Evolutionary conservation across 306 rosid genomes (phyloP), one percentile per base, ranked within the genome.

Genomic region (Prunus davidiana): DNA sequence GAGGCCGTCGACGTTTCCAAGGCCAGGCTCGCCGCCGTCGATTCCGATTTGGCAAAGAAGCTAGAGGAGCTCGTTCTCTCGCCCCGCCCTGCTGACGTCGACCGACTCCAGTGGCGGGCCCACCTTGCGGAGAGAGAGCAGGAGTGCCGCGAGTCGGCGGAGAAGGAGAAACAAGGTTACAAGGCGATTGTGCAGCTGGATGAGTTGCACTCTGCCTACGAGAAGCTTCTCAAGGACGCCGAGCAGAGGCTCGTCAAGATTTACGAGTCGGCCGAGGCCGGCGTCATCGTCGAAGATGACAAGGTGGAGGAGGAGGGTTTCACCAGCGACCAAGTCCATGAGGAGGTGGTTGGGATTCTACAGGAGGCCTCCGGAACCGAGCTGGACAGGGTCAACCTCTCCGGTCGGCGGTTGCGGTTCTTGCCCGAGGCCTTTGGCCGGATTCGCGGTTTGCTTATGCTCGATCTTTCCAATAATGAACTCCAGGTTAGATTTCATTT

Each of bases 151-250:
- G 78, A 84, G 13, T 38, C 71, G 51, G 81, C 86, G 19, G 99
- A 95, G 63, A 87, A 68, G 45, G 98, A 92, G 77, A 86, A 45
- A 76, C 87, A 84, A 63, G 16, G 24, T 15, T 86, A 67, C 63
- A 90, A 79, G 28, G 86, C 88, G 0, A 52, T 95, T 34, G 14
- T 95, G 10, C 96, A 91, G 86, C 77, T 89, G 62, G 97, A 95
- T 6, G 91, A 91, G 72, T 88, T 92, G 96, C 97, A 92, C 74
- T 89, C 66, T 0, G 81, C 96, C 5, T 95, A 95, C 79, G 92
- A 80, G 77, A 92, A 82, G 82, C 83, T 95, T 34, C 87, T 95
- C 20, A 89, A 77, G 84, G 92, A 92, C 16, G 98, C 97, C 0
- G 99, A 95, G 86, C 84, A 82, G 69, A 64, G 92, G 69, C 74